A percentile compares a stretch with the other conserved stretches of the same genome.
Conservation (phyloP, 148 eudicot genomes). For the Cornus florida region DNA sequence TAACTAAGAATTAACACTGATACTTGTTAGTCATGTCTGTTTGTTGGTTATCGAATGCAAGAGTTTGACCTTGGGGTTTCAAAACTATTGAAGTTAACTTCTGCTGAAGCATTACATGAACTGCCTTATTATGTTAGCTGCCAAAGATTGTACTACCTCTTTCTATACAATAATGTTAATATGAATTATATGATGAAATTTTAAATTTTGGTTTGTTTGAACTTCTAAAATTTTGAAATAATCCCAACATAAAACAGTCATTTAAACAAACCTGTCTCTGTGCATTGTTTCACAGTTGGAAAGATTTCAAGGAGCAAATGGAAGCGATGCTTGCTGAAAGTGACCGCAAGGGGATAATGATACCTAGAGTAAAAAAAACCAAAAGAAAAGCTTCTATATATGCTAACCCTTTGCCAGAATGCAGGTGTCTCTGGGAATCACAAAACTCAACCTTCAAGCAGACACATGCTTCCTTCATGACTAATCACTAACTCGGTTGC, state of each 20-base stretch:
- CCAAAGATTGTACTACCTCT: background rate
- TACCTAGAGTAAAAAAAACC: conserved; percentile 55
- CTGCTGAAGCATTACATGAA: background rate
- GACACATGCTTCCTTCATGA: conserved; percentile 19
- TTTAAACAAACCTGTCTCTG: background rate
- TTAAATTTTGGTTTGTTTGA: background rate
- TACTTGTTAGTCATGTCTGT: background rate
- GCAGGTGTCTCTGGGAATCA: conserved; percentile 66
- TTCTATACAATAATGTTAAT: background rate
- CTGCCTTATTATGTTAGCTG: background rate
- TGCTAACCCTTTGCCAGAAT: conserved; percentile 71
- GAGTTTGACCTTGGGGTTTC: background rate
- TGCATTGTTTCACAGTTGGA: conserved; percentile 58
- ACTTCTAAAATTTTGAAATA: background rate
- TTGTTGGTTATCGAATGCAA: background rate
- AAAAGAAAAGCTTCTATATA: conserved; percentile 62
- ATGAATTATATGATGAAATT: background rate
- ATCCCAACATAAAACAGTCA: background rate
- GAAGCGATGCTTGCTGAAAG: conserved; percentile 72
- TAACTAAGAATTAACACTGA: background rate
- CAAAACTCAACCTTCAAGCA: conserved; percentile 40
- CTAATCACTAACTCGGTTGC: conserved; percentile 9
- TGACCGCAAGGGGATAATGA: conserved; percentile 71
- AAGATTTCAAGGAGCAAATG: conserved; percentile 57
- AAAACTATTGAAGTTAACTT: background rate